Evolutionary conservation across 129 eudicot species (phyloP).

Genomic region (sunflower (Helianthus annuus)): DNA sequence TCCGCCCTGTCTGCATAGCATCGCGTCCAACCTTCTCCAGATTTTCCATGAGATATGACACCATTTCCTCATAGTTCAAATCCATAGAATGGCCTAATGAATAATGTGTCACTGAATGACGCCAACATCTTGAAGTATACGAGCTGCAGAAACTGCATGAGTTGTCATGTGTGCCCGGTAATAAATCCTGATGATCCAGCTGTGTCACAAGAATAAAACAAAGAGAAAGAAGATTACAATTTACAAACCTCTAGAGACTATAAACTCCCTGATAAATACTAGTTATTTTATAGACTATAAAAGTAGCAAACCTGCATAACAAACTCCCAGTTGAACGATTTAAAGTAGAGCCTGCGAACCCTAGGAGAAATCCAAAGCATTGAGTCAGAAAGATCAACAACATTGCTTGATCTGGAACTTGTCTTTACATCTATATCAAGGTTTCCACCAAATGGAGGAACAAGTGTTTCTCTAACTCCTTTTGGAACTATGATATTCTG

Average conservation of each 20-base stretch:
- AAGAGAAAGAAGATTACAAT: neutral
- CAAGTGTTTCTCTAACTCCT: neutral
- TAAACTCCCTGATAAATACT: neutral
- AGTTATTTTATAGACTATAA: no score
- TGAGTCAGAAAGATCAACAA: conserved; percentile 9
- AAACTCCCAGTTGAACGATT: no score
- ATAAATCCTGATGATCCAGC: neutral
- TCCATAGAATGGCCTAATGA: neutral
- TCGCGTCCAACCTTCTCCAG: neutral
- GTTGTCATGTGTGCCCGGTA: neutral
- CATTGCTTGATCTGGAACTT: neutral
- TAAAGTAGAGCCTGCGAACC: neutral
- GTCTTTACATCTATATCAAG: neutral
- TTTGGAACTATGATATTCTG: conserved; percentile 12
- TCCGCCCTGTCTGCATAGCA: no score
- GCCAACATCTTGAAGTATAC: conserved; percentile 9
- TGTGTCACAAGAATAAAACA: conserved; percentile 1
- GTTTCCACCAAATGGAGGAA: conserved; percentile 3
- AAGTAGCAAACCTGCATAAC: no score
- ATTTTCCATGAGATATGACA: neutral
- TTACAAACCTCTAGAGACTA: neutral
- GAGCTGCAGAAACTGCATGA: conserved; percentile 17
- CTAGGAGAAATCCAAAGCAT: conserved; percentile 19
- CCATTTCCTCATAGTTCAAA: neutral
- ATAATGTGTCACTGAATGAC: neutral